Evolutionary conservation across 192 early-diverging fungal genomes (phyloP).

Genomic region (Bifiguratus adelaidae): DNA sequence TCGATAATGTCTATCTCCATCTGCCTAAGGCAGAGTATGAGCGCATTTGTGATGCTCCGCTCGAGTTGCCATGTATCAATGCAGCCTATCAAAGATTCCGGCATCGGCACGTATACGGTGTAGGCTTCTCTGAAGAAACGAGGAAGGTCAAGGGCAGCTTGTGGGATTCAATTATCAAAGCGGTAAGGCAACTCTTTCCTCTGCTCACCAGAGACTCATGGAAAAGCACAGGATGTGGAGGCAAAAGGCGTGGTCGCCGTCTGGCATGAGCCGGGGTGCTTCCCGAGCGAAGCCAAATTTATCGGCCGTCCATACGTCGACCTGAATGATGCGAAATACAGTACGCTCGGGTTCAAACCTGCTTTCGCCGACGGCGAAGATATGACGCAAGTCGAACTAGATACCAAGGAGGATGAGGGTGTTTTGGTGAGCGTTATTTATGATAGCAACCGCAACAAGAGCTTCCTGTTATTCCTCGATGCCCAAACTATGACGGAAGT

Average conservation of each 20-base stretch:
- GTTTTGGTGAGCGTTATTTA: constrained; percentile 66
- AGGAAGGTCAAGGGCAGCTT: constrained; percentile 10
- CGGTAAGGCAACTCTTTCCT: constrained; percentile 13
- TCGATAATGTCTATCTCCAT: too few relatives aligned
- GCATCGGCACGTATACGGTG: constrained; percentile 22
- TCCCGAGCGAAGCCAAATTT: constrained; percentile 73
- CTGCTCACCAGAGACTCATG: background rate
- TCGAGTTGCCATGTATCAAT: constrained; percentile 31
- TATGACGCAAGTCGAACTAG: background rate
- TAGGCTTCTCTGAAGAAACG: constrained; percentile 16
- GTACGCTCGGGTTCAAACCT: too few relatives aligned
- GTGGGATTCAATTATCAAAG: constrained; percentile 33
- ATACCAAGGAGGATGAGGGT: constrained; percentile 58
- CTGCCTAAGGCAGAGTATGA: constrained; percentile 13
- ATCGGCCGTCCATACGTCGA: constrained; percentile 33
- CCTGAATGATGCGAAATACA: constrained; percentile 1
- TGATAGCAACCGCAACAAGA: constrained; percentile 46
- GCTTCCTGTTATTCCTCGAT: constrained; percentile 68
- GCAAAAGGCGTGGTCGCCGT: constrained; percentile 17
- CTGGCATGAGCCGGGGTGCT: constrained; percentile 52
- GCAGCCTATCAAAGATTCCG: constrained; percentile 9
- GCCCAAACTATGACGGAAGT: constrained; percentile 53
- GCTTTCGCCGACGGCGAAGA: background rate
- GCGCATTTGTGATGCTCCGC: background rate
- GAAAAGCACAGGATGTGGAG: constrained; percentile 15